A percentile compares a stretch with the other conserved stretches of the same genome.
Evolutionary conservation across 371 early-diverging fungal species (phyloP).

Genomic region (Basidiobolus meristosporus): DNA sequence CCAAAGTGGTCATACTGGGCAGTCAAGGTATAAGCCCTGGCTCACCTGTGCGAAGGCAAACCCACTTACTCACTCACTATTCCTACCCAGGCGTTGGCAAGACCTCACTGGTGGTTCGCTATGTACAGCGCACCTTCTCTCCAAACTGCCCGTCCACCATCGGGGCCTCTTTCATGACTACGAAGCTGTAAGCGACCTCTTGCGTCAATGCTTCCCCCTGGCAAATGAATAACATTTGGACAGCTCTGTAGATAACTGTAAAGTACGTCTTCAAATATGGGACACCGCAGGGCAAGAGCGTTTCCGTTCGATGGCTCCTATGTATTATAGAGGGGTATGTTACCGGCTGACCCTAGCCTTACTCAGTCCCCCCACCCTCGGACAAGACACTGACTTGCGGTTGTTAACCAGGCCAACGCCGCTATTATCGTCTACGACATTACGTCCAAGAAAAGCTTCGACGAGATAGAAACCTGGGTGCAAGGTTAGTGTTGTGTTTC

Average conservation of each 20-base stretch:
- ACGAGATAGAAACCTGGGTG: slow-evolving; percentile 41
- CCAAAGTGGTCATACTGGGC: slow-evolving; percentile 56
- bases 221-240: background rate
- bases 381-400: too few relatives aligned
- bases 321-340: slow-evolving; percentile 58
- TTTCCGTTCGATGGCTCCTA: slow-evolving; percentile 48
- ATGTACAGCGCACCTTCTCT: slow-evolving; percentile 54
- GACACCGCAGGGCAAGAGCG: slow-evolving; percentile 53
- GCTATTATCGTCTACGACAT: slow-evolving; percentile 44
- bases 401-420: slow-evolving; percentile 25
- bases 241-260: slow-evolving; percentile 41
- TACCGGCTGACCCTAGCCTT: too few relatives aligned
- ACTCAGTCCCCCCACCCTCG: too few relatives aligned
- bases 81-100: slow-evolving; percentile 47
- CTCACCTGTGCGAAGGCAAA: background rate
- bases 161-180: slow-evolving; percentile 64
- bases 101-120: slow-evolving; percentile 60
- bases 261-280: slow-evolving; percentile 47
- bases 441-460: slow-evolving; percentile 31
- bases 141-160: slow-evolving; percentile 60
- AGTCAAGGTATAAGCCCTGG: slow-evolving; percentile 26
- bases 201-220: background rate
- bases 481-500: slow-evolving; percentile 15
- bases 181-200: slow-evolving; percentile 29
- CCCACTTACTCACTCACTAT: background rate